Evolutionary conservation across 352 stramenopile genomes (phyloP), one percentile per base, ranked within the genome.

Genomic region (Phytophthora lateralis): DNA sequence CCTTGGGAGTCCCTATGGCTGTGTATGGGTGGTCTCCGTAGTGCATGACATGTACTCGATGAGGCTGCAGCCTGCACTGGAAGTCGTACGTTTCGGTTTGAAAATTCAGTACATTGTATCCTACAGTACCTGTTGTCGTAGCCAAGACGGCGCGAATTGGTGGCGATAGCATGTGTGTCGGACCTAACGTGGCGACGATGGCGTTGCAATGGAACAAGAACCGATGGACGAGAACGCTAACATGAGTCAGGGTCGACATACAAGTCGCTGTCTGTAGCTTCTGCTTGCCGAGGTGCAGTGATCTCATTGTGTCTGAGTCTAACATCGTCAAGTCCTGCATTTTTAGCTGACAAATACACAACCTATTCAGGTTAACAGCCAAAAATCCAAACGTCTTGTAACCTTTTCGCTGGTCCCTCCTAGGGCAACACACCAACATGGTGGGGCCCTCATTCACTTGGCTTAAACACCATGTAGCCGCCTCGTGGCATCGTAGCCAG

Each of bases 401-500:
- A 20, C 37, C 14, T 11, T 20, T 42, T 11, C n/a, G 15, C 35
- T 42, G 3, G 1, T 42, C 35, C 10, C 14, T 5, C 15, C 14
- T n/a, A 10, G 7, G 5, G n/a, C 37, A 42, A 39, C 12, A 17
- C 8, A 39, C 34, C 34, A 6, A 44, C 26, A 46, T 46, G 41
- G 6, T n/a, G 41, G 8, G 18, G 5, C 8, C 20, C 5, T 10
- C 9, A 4, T 21, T 38, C 21, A 21, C 39, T 29, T 37, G n/a
- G 14, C 14, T 38, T 4, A 47, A 57, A 24, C 24, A 21, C 49
- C 2, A 24, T 15, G 12, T 48, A 14, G 38, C 21, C 37, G 20
- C 12, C 3, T 21, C 6, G 12, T 55, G 48, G 48, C 49, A 47
- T 21, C 49, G 26, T 27, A 57, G 21, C 17, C 37, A 57, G 26